Percentiles rank a stretch among this genome's conserved stretches.
Evolutionary conservation across 1,284 basidiomycete genomes (phyloP).

Genomic region (Xanthoconium separans): DNA sequence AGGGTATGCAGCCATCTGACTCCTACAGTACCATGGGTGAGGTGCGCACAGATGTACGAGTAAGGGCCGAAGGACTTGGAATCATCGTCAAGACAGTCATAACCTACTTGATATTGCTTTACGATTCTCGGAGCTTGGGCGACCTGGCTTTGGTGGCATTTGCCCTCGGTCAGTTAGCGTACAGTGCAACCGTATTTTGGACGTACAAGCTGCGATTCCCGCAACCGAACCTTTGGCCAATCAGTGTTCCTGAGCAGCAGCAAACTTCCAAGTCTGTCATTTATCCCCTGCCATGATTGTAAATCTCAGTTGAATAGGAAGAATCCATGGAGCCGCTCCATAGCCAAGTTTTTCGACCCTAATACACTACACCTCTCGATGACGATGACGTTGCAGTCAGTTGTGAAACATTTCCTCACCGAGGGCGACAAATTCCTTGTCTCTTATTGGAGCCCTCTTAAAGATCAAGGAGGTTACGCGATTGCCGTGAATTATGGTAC

Average conservation of each 20-base stretch:
- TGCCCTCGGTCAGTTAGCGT: constrained; percentile 76
- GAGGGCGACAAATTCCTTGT: constrained; percentile 94
- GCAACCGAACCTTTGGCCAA: constrained; percentile 23
- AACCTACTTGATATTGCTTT: constrained; percentile 64
- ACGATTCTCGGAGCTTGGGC: constrained; percentile 37
- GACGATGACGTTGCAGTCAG: constrained; percentile 83
- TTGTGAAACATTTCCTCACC: constrained; percentile 93
- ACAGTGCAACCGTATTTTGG: constrained; percentile 49
- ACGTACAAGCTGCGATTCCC: constrained; percentile 36
- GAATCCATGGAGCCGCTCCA: constrained; percentile 12
- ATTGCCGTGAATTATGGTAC: constrained; percentile 92
- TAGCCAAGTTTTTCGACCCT: constrained; percentile 45
- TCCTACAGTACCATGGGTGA: constrained; percentile 61
- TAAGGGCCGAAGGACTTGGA: constrained; percentile 81
- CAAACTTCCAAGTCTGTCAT: constrained; percentile 19
- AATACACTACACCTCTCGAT: constrained; percentile 57
- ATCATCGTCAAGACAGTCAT: constrained; percentile 73
- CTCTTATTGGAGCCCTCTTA: constrained; percentile 76
- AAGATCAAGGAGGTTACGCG: constrained; percentile 92
- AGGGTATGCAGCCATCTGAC: constrained; percentile 12
- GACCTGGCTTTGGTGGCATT: constrained; percentile 74
- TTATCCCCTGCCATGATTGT: not conserved
- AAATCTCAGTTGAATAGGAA: constrained; percentile 3
- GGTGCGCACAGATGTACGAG: constrained; percentile 63
- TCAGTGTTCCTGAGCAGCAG: constrained; percentile 15